A percentile compares a stretch with the other conserved stretches of the same genome.
Conservation (phyloP, 2,329 filamentous ascomycete genomes). For the Fusarium begoniae region DNA sequence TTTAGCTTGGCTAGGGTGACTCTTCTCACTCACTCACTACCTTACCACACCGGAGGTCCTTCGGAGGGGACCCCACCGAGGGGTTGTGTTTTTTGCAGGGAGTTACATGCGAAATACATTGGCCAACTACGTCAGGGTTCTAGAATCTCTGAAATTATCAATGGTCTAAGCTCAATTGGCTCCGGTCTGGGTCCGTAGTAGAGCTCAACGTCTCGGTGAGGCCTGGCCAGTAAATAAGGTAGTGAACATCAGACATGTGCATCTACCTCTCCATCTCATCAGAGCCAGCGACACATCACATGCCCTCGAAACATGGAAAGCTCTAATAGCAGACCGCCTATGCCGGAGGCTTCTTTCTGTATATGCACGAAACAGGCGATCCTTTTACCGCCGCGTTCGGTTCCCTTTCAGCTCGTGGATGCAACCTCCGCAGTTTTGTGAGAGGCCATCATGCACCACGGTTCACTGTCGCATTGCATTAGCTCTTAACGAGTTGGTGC, state of each 20-base stretch:
- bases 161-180: conserved; percentile 43
- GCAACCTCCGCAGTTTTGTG: conserved; percentile 13
- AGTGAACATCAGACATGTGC: neutral
- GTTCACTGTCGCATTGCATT: conserved; percentile 13
- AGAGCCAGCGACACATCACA: neutral
- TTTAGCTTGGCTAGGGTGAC: conserved; percentile 28
- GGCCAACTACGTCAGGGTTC: conserved; percentile 39
- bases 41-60: conserved; percentile 36
- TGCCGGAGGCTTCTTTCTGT: conserved; percentile 1
- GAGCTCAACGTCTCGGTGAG: conserved; percentile 16
- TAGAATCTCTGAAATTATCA: conserved; percentile 42
- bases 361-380: conserved; percentile 24
- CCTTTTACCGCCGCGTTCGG: conserved; percentile 7
- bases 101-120: conserved; percentile 26
- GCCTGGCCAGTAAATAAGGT: neutral
- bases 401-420: conserved; percentile 6
- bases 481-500: neutral
- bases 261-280: neutral
- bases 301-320: neutral
- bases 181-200: conserved; percentile 22
- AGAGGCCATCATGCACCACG: conserved; percentile 8
- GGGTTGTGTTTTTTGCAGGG: conserved; percentile 33
- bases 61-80: conserved; percentile 46
- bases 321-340: neutral
- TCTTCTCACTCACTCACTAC: conserved; percentile 11